Conservation (phyloP, 179 eudicot species). For the Sideroxylon spinosum region DNA sequence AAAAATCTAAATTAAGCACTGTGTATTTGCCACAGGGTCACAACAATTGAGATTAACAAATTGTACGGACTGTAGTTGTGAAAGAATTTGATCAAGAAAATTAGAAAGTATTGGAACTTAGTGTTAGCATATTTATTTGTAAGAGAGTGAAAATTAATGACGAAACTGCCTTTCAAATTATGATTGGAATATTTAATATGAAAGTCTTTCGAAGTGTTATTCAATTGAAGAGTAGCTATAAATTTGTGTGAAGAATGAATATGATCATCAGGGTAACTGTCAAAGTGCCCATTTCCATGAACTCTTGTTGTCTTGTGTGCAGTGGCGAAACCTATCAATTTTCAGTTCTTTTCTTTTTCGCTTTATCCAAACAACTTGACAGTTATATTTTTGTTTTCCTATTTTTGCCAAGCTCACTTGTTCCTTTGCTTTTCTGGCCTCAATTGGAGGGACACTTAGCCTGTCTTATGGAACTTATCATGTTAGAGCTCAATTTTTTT, state of each 20-base stretch:
- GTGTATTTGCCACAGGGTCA: too few species aligned
- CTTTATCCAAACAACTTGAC: not conserved
- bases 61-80: too few species aligned
- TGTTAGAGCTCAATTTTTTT: conserved; percentile 6
- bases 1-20: too few species aligned
- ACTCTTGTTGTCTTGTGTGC: not conserved
- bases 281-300: not conserved
- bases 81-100: too few species aligned
- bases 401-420: not conserved
- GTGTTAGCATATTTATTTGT: not conserved
- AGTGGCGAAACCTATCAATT: not conserved
- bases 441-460: not conserved
- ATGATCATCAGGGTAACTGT: too few species aligned
- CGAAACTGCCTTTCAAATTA: not conserved
- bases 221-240: too few species aligned
- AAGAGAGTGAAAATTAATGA: not conserved
- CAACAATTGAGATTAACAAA: too few species aligned
- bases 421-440: not conserved
- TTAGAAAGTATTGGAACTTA: too few species aligned
- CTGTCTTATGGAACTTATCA: conserved; percentile 5
- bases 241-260: too few species aligned
- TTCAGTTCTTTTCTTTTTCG: not conserved
- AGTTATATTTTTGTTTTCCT: not conserved
- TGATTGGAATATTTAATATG: not conserved
- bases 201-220: not conserved